phyloP scores from a whole-genome alignment of 2,329 filamentous ascomycete genomes.

The Ophiostoma sp. region DNA sequence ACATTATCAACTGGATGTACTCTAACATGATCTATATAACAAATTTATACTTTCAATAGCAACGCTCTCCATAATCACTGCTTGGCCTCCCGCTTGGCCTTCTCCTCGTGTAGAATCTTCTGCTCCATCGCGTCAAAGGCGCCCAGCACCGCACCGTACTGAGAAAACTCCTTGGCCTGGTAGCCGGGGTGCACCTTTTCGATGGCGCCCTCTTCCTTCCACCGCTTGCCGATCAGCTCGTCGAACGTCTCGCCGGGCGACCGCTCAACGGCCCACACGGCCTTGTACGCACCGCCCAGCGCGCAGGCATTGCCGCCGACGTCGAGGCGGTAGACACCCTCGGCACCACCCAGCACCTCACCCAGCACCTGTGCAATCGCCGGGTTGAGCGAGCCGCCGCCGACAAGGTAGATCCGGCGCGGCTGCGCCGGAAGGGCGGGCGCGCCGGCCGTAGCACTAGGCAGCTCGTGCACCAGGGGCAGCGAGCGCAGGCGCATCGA shows the following conservation, averaged over 20 bases:
- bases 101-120: constrained; percentile 50
- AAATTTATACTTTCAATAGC: too few relatives aligned
- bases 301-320: constrained; percentile 95
- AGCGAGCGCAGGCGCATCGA: constrained; percentile 82
- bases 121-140: constrained; percentile 74
- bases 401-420: constrained; percentile 86
- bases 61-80: neutral
- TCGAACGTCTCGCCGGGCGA: constrained; percentile 71
- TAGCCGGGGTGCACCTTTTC: constrained; percentile 80
- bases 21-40: too few relatives aligned
- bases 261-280: constrained; percentile 82
- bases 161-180: constrained; percentile 64
- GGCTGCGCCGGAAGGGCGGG: constrained; percentile 70
- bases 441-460: constrained; percentile 22
- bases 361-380: constrained; percentile 82
- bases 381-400: constrained; percentile 82
- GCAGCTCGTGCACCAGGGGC: constrained; percentile 60
- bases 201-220: constrained; percentile 79
- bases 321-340: constrained; percentile 89
- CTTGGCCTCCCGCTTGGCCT: constrained; percentile 32
- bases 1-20: too few relatives aligned
- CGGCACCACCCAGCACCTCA: constrained; percentile 79
- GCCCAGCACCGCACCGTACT: constrained; percentile 69
- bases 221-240: constrained; percentile 74
- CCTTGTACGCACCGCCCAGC: constrained; percentile 90